These are phyloP conservation scores for Drosera spatulata DNA, from an alignment of 179 eudicot genomes.

Conservation along the genomic window DNA sequence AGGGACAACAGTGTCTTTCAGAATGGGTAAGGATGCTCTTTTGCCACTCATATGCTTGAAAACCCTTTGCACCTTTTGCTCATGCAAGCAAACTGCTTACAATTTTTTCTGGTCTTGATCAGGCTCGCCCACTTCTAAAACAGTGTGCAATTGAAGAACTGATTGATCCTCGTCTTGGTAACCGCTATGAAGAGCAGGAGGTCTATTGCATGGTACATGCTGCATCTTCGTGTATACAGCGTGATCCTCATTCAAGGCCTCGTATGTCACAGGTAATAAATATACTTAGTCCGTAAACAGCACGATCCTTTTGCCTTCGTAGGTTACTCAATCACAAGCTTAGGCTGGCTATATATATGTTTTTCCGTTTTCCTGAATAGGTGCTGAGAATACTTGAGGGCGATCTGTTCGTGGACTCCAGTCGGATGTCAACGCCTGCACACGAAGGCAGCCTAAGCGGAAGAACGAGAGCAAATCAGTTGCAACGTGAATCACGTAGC, in stretches of 20 bases:
- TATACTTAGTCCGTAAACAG: neutral
- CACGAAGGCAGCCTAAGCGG: too few relatives aligned
- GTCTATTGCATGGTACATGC: slow-evolving; percentile 73
- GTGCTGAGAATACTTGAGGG: too few relatives aligned
- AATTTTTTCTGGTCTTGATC: neutral
- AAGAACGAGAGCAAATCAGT: neutral
- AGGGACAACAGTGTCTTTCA: slow-evolving; percentile 83
- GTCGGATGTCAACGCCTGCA: too few relatives aligned
- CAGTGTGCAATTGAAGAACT: slow-evolving; percentile 52
- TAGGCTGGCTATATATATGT: neutral
- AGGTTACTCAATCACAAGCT: neutral
- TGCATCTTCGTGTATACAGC: slow-evolving; percentile 79
- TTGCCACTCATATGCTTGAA: neutral
- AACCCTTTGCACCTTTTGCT: too few relatives aligned
- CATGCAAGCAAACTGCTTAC: too few relatives aligned
- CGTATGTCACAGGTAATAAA: slow-evolving; percentile 95
- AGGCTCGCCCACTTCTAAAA: slow-evolving; percentile 87
- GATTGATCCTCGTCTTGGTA: slow-evolving; percentile 62
- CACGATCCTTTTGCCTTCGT: too few relatives aligned
- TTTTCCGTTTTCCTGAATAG: neutral
- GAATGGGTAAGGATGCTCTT: slow-evolving; percentile 47
- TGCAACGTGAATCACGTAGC: too few relatives aligned
- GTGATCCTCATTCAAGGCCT: slow-evolving; percentile 88
- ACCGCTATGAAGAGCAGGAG: slow-evolving; percentile 54
- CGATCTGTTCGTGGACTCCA: too few relatives aligned